These are phyloP conservation scores for Penicillium robsamsonii DNA, from an alignment of 495 filamentous ascomycete genomes.

Conservation along the genomic window DNA sequence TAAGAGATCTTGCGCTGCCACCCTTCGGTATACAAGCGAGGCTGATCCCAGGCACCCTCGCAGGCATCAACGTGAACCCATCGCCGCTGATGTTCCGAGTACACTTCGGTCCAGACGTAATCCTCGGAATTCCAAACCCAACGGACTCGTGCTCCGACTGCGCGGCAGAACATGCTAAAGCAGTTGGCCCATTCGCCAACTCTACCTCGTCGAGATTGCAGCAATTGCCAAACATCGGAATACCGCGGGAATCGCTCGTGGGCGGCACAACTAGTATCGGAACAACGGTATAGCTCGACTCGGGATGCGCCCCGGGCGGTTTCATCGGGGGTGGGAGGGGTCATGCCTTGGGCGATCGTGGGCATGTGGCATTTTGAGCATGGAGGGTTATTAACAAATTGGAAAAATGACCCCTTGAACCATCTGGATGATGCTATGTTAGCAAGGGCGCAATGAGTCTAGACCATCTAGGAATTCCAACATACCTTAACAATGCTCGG, in stretches of 20 bases:
- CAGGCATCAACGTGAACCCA: constrained; percentile 98
- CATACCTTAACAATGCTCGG: constrained; percentile 74
- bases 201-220: constrained; percentile 81
- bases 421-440: constrained; percentile 56
- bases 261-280: constrained; percentile 61
- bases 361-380: constrained; percentile 78
- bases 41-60: constrained; percentile 95
- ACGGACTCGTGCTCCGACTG: constrained; percentile 82
- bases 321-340: constrained; percentile 83
- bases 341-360: constrained; percentile 78
- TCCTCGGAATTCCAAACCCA: constrained; percentile 99
- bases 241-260: constrained; percentile 93
- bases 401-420: constrained; percentile 94
- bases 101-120: constrained; percentile 96
- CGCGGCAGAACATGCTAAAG: constrained; percentile 97
- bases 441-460: constrained; percentile 17
- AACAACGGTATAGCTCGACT: constrained; percentile 89
- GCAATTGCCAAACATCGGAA: constrained; percentile 89
- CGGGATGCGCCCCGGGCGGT: constrained; percentile 78
- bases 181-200: constrained; percentile 97
- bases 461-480: constrained; percentile 11
- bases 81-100: constrained; percentile 85
- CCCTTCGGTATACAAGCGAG: constrained; percentile 85
- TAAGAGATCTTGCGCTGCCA: constrained; percentile 96
- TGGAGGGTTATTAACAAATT: constrained; percentile 91